Percentiles rank a stretch among this genome's conserved stretches.
These are phyloP conservation scores for Penicillium bialowiezense DNA, from an alignment of 495 filamentous ascomycete genomes.

Conservation along the genomic window DNA sequence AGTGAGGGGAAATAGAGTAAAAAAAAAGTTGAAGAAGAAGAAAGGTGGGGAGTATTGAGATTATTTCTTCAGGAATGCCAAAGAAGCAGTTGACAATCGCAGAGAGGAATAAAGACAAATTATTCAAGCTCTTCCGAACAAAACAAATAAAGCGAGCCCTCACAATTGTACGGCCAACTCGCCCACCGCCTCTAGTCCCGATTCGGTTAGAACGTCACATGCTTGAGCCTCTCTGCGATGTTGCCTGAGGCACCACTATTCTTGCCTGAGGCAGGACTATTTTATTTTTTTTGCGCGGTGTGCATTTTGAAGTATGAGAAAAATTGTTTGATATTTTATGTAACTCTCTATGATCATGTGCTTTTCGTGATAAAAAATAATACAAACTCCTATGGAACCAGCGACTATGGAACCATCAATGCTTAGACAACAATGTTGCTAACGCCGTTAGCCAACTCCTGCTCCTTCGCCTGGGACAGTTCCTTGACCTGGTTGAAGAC, in stretches of 20 bases:
- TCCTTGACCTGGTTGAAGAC: constrained; percentile 52
- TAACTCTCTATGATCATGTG: constrained; percentile 9
- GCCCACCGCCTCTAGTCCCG: constrained; percentile 21
- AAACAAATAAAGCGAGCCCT: constrained; percentile 21
- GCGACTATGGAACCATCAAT: not conserved
- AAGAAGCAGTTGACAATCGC: not conserved
- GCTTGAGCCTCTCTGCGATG: constrained; percentile 9
- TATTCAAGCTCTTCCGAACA: constrained; percentile 14
- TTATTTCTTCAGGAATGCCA: not conserved
- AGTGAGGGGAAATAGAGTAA: constrained; percentile 8
- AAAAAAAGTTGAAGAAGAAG: constrained; percentile 4
- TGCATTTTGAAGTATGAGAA: not conserved
- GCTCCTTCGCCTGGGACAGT: constrained; percentile 10
- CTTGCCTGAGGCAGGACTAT: not conserved
- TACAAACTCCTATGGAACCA: constrained; percentile 9
- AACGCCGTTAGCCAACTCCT: constrained; percentile 14
- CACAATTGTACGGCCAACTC: constrained; percentile 27
- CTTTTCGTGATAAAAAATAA: constrained; percentile 6
- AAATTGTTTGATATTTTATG: not conserved
- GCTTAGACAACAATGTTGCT: constrained; percentile 12
- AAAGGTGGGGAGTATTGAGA: not conserved
- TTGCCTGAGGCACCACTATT: not conserved
- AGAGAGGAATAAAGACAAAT: constrained; percentile 6
- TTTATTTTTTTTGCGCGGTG: not conserved
- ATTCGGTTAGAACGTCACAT: constrained; percentile 21